phyloP scores from a whole-genome alignment of 2,329 filamentous ascomycete species.

The Mycosphaerella sp. region DNA sequence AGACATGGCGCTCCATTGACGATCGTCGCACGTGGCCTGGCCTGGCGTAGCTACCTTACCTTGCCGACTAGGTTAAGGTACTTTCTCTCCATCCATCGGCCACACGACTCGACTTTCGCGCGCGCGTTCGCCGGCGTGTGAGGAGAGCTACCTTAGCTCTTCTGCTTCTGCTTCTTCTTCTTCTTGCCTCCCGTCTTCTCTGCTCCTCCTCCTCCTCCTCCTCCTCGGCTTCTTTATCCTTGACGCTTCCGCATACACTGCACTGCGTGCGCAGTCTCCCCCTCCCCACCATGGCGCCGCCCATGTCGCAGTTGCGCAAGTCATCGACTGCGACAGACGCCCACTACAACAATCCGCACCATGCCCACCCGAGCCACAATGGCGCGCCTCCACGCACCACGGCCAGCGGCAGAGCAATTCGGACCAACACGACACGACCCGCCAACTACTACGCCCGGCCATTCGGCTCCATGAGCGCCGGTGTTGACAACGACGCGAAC shows the following conservation, averaged over 20 bases:
- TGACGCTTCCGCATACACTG: too few relatives aligned
- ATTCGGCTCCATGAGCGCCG: constrained; percentile 38
- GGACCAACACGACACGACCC: constrained; percentile 41
- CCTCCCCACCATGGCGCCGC: constrained; percentile 3
- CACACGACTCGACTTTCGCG: not conserved
- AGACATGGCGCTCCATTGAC: too few relatives aligned
- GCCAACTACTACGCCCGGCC: constrained; percentile 48
- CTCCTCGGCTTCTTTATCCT: too few relatives aligned
- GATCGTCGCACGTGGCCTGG: too few relatives aligned
- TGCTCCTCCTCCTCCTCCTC: not conserved
- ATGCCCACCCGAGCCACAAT: constrained; percentile 2
- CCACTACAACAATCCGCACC: not conserved
- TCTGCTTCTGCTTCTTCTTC: not conserved
- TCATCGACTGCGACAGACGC: not conserved
- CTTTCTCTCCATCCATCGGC: not conserved
- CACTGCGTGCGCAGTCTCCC: too few relatives aligned
- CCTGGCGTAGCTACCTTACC: too few relatives aligned
- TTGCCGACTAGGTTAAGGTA: too few relatives aligned
- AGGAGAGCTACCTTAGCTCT: not conserved
- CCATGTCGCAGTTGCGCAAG: constrained; percentile 7
- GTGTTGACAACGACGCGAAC: constrained; percentile 26
- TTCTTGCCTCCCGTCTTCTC: not conserved
- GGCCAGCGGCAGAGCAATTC: constrained; percentile 39
- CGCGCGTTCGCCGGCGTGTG: not conserved
- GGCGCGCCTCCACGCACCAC: constrained; percentile 22